Base-by-base conservation (phyloP, 176 grass and related monocot species). In the Rhynchospora breviuscula region DNA sequence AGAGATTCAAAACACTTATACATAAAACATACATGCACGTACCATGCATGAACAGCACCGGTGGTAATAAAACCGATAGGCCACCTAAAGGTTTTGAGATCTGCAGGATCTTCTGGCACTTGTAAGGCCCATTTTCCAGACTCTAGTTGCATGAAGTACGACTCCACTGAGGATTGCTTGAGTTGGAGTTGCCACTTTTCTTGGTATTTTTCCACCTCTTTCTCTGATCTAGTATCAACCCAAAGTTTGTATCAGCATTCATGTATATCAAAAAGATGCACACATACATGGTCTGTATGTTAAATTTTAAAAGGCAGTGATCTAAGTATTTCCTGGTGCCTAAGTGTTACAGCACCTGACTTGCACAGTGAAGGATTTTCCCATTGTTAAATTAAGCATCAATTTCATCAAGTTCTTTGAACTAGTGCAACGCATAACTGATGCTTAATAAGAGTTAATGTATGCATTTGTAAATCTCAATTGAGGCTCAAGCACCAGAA, bases 61-160 rank as follows among this genome's bases (percentile, higher is more conserved):
- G 84, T 93, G 25, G 92, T 95, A 53, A 95, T 63, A 79, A 98
- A 98, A 78, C 95, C 92, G 59, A 95, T 91, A 0, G 92, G 95
- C 91, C 95, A 94, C 75, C 92, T 89, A 64, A 90, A 98, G 2
- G 82, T 58, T 68, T 89, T 65, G 44, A 7, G 23, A 67, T 67
- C 6, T 0, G 45, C 45, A 1, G 61, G 78, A 29, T 93, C 91
- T 80, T 94, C 79, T 14, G 89, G 84, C 49, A 87, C 63, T 45
- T 86, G 81, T 33, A 92, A 87, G 58, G 83, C 80, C 78, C 85
- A 85, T 25, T 47, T 85, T 58, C 87, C 87, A 49, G 85, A 84
- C 47, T 89, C 89, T 47, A 87, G 18, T 82, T 86, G 81, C 60
- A 82, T 87, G 85, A 98, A 93, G 86, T 78, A 98, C 15, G 91